These are phyloP conservation scores for Fagus sylvatica DNA, from an alignment of 306 rosid genomes.

Conservation along the genomic window DNA sequence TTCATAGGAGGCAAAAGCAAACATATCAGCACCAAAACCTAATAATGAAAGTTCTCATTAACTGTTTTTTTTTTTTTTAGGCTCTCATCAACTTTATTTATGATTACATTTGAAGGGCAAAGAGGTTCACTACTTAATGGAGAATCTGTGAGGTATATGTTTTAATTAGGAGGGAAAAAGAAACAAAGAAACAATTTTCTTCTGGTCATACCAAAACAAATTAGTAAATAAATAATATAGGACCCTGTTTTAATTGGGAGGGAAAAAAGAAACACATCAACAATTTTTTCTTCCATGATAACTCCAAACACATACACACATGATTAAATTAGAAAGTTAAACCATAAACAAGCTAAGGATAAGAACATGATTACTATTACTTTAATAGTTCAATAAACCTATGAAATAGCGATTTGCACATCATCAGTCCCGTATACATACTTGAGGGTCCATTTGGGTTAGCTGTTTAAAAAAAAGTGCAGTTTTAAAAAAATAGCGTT, in stretches of 20 bases:
- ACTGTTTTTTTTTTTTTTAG: too few relatives aligned
- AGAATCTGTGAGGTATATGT: background rate
- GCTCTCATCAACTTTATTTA: background rate
- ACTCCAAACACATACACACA: background rate
- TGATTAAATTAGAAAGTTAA: slow-evolving; percentile 1
- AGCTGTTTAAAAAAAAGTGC: slow-evolving; percentile 94
- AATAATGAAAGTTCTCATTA: background rate
- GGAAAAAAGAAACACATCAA: background rate
- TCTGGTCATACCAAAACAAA: too few relatives aligned
- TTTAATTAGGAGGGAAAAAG: too few relatives aligned
- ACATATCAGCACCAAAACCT: background rate
- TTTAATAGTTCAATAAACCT: too few relatives aligned
- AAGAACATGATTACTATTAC: slow-evolving; percentile 21
- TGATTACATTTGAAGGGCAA: background rate
- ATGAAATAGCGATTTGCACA: background rate
- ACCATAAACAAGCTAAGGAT: slow-evolving; percentile 17
- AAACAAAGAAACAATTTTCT: too few relatives aligned
- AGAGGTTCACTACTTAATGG: background rate
- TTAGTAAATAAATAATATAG: background rate
- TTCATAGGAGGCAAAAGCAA: background rate
- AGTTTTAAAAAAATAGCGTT: too few relatives aligned
- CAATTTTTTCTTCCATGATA: background rate
- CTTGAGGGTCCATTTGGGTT: too few relatives aligned
- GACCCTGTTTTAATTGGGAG: background rate
- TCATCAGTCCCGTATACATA: slow-evolving; percentile 34